Evolutionary conservation across 2,329 filamentous ascomycete species (phyloP), one percentile per base, ranked within the genome.

Genomic region (Orbilia javanica): DNA sequence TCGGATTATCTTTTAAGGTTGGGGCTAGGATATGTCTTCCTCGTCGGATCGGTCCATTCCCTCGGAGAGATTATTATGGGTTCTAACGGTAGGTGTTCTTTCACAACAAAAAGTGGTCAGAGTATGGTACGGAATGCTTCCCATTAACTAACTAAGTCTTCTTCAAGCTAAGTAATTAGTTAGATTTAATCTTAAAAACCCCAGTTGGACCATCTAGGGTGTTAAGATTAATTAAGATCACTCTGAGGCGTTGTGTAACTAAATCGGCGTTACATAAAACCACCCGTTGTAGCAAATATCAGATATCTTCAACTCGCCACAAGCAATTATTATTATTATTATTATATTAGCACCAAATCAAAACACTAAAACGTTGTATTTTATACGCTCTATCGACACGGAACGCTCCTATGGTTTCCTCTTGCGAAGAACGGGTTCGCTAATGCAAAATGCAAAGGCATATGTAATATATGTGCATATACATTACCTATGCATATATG

Each of bases 1-100:
- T 66, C 69, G 69, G 69, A 66, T 66, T 60, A 66, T 46, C 60
- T 60, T 52, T n/a, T 29, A 50, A 15, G 25, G 11, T 68, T 57
- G 13, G 36, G 50, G 8, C 36, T 57, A 31, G 34, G 20, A 39
- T 25, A 57, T 31, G 52, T 34, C 52, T 34, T 60, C 55, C 34
- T 60, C 34, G 34, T 42, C 31, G 55, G 34, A 27, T 25, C 55
- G 55, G 55, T 60, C 34, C 55, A 42, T 60, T 60, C 34, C 15
- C 18, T 60, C 55, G 31, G 31, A 60, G 31, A 20, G 3, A 42
- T 60, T n/a, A 25, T 60, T 39, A 5, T 11, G 8, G 20, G 25
- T 27, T 42, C n/a, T 7, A 27, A 60, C n/a, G n/a, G 52, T 36
- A 5, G 3, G 22, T 36, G n/a, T 4, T 8, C 7, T 11, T 11